Base-by-base conservation (phyloP, 2,329 filamentous ascomycete genomes). In the Emmonsiellopsis sp. region DNA sequence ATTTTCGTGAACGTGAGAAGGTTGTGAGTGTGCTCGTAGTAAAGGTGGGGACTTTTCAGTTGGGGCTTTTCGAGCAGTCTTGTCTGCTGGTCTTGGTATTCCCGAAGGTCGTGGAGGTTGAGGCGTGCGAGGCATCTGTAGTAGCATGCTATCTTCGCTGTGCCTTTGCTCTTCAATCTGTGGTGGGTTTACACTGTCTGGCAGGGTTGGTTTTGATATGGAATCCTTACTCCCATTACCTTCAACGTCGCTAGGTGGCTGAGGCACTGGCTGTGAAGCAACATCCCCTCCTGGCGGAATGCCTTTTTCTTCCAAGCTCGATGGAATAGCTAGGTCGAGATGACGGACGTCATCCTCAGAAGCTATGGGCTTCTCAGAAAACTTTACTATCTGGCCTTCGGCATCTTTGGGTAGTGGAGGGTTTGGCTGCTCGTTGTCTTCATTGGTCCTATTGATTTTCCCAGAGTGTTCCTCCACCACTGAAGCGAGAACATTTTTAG, bases 401-500 rank as follows among this genome's bases (percentile, higher is more conserved):
- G 57, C 51, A 40, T 62, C 59, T 31, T 58, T 54, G 42, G 50
- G 21, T n/a, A 27, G 36, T 21, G 14, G 46, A 8, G 49, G 40
- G 34, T 43, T 49, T 11, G 44, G 43, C 7, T 48, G 34, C 3
- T 49, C 49, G 5, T 45, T 45, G 14, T 34, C 34, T 40, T 51
- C 52, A 33, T 56, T 54, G 6, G 62, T 62, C 43, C 61, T 61
- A 33, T 64, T 62, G 40, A 65, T 65, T 52, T 69, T 68, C 7
- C 65, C 70, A 4, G 76, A 73, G 59, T 86, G 79, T 62, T 85
- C 81, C 61, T 86, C 80, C 11, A 86, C 78, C 2, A 85, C 83
- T 7, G 82, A 83, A 6, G 78, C 77, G 32, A 87, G 67, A 58
- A 84, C 80, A 63, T 84, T 76, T 51, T 83, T 78, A 7, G 82